These are phyloP conservation scores for Fusarium globosum DNA, from an alignment of 2,329 filamentous ascomycete genomes.

Conservation along the genomic window DNA sequence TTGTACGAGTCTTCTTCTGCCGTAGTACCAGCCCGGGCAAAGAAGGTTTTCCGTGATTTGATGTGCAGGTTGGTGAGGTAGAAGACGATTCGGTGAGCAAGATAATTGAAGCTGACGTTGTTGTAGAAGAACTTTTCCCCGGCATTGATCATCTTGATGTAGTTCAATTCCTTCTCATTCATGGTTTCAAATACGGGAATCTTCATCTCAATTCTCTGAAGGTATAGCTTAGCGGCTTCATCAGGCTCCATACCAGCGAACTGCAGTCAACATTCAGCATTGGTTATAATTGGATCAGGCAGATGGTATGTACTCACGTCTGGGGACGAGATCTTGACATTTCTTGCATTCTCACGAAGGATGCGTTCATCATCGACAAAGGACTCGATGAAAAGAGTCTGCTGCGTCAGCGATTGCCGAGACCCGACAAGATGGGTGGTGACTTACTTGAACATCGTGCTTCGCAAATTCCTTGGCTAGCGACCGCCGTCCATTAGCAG, in stretches of 20 bases:
- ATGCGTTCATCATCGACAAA: conserved; percentile 94
- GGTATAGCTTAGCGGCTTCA: conserved; percentile 91
- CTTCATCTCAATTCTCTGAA: conserved; percentile 87
- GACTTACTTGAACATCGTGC: conserved; percentile 84
- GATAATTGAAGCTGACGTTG: conserved; percentile 95
- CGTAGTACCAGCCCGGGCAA: conserved; percentile 87
- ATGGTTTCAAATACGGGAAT: conserved; percentile 98
- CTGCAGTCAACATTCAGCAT: conserved; percentile 52
- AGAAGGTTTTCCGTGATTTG: conserved; percentile 93
- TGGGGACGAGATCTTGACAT: conserved; percentile 97
- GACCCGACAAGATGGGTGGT: not conserved
- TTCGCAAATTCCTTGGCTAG: conserved; percentile 98
- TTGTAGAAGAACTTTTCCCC: conserved; percentile 94
- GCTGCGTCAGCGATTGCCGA: conserved; percentile 13
- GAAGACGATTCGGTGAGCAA: conserved; percentile 97
- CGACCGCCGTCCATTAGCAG: conserved; percentile 81
- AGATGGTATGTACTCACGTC: conserved; percentile 70
- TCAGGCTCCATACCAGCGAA: conserved; percentile 93
- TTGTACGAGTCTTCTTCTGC: conserved; percentile 93
- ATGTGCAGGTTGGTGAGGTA: conserved; percentile 98
- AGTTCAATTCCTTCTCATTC: conserved; percentile 93
- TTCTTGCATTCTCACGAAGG: conserved; percentile 94
- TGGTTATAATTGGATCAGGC: not conserved
- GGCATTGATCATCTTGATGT: conserved; percentile 99
- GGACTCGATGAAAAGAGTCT: conserved; percentile 97